Evolutionary conservation across 2,329 filamentous ascomycete species (phyloP).

Genomic region (Monosporascus sp.): DNA sequence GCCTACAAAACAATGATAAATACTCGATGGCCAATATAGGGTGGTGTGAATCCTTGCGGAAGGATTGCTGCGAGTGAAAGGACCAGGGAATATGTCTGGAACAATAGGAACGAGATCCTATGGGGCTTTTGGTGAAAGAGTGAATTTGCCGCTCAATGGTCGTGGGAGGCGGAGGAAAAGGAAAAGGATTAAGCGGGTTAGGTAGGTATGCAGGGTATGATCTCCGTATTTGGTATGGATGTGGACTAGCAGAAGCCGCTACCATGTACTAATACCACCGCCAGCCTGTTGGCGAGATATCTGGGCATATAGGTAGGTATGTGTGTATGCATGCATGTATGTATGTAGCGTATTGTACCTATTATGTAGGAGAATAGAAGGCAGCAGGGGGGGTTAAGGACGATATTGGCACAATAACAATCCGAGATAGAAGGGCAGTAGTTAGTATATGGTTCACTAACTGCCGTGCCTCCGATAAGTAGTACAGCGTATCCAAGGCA

Average conservation of each 20-base stretch:
- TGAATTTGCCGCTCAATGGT: neutral
- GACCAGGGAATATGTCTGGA: neutral
- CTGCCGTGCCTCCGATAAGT: too few relatives aligned
- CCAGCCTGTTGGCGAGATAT: neutral
- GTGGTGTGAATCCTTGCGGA: neutral
- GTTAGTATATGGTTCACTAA: too few relatives aligned
- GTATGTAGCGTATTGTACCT: too few relatives aligned
- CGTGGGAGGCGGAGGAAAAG: neutral
- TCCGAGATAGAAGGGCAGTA: too few relatives aligned
- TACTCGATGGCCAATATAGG: neutral
- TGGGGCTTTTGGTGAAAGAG: neutral
- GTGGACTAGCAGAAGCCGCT: neutral
- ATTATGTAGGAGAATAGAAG: too few relatives aligned
- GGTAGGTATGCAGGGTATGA: neutral
- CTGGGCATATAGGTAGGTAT: neutral
- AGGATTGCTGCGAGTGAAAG: neutral
- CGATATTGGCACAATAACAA: too few relatives aligned
- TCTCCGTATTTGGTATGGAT: neutral
- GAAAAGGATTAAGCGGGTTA: neutral
- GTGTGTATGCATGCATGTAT: neutral
- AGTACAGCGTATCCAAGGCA: too few relatives aligned
- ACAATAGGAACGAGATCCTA: neutral
- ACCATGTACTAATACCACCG: neutral
- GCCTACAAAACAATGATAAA: neutral
- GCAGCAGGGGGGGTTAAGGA: too few relatives aligned